Evolutionary conservation across 208 protist species (phyloP).

Genomic region (Crithidia acanthocephali): DNA sequence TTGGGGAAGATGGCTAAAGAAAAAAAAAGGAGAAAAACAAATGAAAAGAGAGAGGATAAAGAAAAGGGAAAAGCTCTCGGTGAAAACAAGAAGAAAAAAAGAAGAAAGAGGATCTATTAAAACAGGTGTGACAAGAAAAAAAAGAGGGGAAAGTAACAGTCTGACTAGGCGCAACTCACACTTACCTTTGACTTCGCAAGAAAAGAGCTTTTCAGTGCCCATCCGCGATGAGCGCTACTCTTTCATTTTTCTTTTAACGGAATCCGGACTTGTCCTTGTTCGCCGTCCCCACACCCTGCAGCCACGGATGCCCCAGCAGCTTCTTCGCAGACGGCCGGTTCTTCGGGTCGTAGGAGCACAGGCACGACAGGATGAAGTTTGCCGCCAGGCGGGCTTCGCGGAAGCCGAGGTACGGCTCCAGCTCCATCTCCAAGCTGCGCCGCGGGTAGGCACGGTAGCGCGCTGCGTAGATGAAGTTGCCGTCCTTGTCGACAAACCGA

Average conservation of each 20-base stretch:
- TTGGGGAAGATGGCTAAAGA: background rate
- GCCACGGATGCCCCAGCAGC: conserved; percentile 64
- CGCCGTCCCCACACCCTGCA: conserved; percentile 30
- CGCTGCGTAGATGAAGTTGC: conserved; percentile 62
- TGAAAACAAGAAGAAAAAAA: background rate
- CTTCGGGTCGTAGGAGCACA: conserved; percentile 66
- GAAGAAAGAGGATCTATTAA: background rate
- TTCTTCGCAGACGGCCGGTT: conserved; percentile 56
- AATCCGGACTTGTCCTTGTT: conserved; percentile 6
- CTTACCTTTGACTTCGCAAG: too few relatives aligned
- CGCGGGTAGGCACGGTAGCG: conserved; percentile 49
- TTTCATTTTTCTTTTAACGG: background rate
- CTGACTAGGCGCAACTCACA: too few relatives aligned
- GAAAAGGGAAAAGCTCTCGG: background rate
- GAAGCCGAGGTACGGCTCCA: conserved; percentile 49
- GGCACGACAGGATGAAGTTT: conserved; percentile 68
- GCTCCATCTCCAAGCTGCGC: conserved; percentile 55
- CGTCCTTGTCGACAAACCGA: conserved; percentile 61
- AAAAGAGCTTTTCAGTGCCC: background rate
- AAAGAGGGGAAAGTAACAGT: background rate
- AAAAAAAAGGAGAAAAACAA: background rate
- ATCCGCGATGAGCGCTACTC: background rate
- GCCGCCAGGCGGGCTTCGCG: conserved; percentile 38
- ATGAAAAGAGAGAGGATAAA: background rate
- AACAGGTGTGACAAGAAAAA: background rate